Evolutionary conservation across 2,329 filamentous ascomycete genomes (phyloP), one percentile per base, ranked within the genome.

Genomic region (Monosporascus sp.): DNA sequence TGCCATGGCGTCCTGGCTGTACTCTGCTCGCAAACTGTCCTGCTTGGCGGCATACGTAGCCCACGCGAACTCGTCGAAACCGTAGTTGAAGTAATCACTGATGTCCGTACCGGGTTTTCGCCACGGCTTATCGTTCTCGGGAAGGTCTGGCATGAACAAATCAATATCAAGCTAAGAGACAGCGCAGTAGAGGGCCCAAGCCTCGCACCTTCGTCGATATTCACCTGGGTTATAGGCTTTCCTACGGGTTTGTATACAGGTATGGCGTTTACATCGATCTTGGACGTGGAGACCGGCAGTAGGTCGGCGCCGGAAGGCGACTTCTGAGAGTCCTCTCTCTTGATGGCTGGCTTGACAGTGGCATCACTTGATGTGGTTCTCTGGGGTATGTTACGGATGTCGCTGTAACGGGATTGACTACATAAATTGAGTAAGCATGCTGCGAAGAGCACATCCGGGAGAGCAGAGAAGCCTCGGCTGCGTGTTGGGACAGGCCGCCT

Each of bases 61-160:
- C 94, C 94, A 99, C 1, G 92, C 96, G 72, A 97, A 97, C 72
- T 97, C 93, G 73, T 97, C 93, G 67, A 97, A 97, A 54, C 93
- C 93, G 72, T 97, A 97, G 76, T 97, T 97, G 82, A 97, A 97
- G 74, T 96, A 97, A 70, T 99, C 94, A 55, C 89, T 94, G 52
- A 96, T 84, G 66, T 99, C 94, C 11, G 93, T 92, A 47, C 94
- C 94, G 0, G 94, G 94, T 59, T 92, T 87, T 45, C 94, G 86
- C 94, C 94, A 99, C 19, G 93, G 92, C 71, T 97, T 97, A 58
- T 92, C 89, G 64, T 91, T 90, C 7, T 90, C 86, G 38, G 84
- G 80, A 20, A 92, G 82, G 64, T 87, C 84, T 81, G 56, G 31
- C 6, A n/a, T 17, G 44, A 11, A 31, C 37, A 11, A 24, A 34